Conservation (phyloP, 306 rosid species). For the Vicia sativa region DNA sequence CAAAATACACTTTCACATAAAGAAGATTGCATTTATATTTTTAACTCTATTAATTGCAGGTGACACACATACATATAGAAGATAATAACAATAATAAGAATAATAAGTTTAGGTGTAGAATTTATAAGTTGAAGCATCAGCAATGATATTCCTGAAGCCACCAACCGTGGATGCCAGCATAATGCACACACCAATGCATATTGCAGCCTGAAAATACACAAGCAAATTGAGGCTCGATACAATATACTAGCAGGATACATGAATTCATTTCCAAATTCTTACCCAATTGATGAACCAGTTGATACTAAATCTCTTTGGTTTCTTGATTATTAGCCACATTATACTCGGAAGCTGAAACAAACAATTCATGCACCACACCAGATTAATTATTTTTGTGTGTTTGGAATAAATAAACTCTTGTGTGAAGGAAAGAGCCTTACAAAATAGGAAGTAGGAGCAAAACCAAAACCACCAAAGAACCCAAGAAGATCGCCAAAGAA, state of each 20-base stretch:
- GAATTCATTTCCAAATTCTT: slow-evolving; percentile 13
- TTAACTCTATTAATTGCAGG: neutral
- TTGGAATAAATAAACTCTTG: slow-evolving; percentile 9
- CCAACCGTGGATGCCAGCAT: slow-evolving; percentile 94
- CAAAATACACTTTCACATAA: too few species aligned
- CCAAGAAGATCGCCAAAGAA: slow-evolving; percentile 98
- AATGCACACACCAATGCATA: slow-evolving; percentile 74
- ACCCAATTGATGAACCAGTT: slow-evolving; percentile 96
- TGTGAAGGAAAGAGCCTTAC: slow-evolving; percentile 43
- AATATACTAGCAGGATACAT: neutral
- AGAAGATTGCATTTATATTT: too few species aligned
- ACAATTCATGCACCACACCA: neutral
- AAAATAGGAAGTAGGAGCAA: slow-evolving; percentile 85
- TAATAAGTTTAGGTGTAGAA: slow-evolving; percentile 61
- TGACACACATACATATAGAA: neutral
- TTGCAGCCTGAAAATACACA: slow-evolving; percentile 54
- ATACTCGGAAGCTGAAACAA: slow-evolving; percentile 79
- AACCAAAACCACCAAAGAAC: slow-evolving; percentile 95
- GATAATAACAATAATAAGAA: neutral
- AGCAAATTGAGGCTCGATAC: neutral
- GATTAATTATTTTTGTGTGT: slow-evolving; percentile 6
- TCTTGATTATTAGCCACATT: slow-evolving; percentile 89
- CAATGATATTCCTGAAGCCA: slow-evolving; percentile 77
- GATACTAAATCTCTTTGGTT: slow-evolving; percentile 77
- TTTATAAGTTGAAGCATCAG: slow-evolving; percentile 82